A percentile compares a stretch with the other conserved stretches of the same genome.
phyloP scores from a whole-genome alignment of 805 yeast genomes.

The Metschnikowia vanudenii region DNA sequence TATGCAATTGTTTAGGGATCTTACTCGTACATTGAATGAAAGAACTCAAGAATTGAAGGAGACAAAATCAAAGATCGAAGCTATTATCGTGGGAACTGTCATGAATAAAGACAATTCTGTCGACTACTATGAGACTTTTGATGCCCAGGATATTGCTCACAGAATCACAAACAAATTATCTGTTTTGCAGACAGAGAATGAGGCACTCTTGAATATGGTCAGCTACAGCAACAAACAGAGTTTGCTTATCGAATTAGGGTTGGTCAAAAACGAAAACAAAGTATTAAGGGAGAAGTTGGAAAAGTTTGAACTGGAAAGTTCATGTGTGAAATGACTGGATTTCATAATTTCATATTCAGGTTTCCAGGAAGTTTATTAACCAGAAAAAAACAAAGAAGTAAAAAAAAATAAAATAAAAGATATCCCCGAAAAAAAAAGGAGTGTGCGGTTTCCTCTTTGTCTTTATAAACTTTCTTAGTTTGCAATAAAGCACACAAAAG shows the following conservation, averaged over 20 bases:
- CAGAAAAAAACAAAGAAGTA: background rate
- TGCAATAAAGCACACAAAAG: background rate
- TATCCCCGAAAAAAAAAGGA: background rate
- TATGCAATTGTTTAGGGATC: slow-evolving; percentile 47
- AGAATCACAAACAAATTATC: slow-evolving; percentile 63
- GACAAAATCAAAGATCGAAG: slow-evolving; percentile 62
- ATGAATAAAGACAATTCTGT: slow-evolving; percentile 25
- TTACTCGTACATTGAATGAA: slow-evolving; percentile 48
- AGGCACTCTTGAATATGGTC: slow-evolving; percentile 63
- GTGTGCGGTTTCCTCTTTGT: background rate
- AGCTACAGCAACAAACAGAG: slow-evolving; percentile 78
- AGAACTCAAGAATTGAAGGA: slow-evolving; percentile 52
- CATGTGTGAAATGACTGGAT: background rate
- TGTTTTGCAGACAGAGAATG: slow-evolving; percentile 64
- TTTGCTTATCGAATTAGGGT: slow-evolving; percentile 62
- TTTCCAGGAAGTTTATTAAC: background rate
- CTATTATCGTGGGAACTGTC: slow-evolving; percentile 40
- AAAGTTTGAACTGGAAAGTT: slow-evolving; percentile 7
- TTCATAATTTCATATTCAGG: background rate
- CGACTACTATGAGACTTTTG: slow-evolving; percentile 61
- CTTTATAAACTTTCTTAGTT: background rate
- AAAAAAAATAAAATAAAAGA: background rate
- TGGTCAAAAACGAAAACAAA: slow-evolving; percentile 46
- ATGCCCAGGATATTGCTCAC: slow-evolving; percentile 73
- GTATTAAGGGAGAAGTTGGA: slow-evolving; percentile 17